phyloP scores from a whole-genome alignment of 805 yeast genomes.

The Kodamaea kakaduensis region DNA sequence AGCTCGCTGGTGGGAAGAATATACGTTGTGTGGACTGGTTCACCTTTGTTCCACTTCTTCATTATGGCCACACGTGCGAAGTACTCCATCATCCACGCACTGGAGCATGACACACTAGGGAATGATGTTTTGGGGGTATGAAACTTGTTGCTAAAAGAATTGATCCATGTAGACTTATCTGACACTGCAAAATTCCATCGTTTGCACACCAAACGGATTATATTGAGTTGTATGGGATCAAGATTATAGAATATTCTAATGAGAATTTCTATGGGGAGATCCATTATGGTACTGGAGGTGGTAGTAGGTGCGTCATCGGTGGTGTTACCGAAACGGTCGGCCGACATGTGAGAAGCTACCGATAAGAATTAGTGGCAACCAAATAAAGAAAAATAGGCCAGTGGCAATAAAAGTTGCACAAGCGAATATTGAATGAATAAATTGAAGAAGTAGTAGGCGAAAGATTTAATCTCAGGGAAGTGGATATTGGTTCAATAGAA shows the following conservation, averaged over 20 bases:
- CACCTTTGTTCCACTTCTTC: conserved; percentile 40
- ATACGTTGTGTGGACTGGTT: conserved; percentile 24
- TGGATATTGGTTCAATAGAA: no score
- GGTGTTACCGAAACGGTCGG: conserved; percentile 2
- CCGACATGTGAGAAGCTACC: no score
- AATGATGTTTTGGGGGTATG: conserved; percentile 31
- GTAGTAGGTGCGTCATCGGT: background rate
- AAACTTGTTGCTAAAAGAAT: conserved; percentile 39
- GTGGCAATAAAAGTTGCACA: no score
- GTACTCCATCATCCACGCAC: conserved; percentile 47
- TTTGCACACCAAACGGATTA: conserved; percentile 43
- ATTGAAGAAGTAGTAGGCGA: no score
- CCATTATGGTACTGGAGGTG: conserved; percentile 26
- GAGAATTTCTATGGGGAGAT: conserved; percentile 47
- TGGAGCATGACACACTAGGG: conserved; percentile 42
- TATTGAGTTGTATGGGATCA: conserved; percentile 42
- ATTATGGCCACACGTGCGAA: conserved; percentile 32
- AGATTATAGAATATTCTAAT: conserved; percentile 43
- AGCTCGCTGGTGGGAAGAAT: conserved; percentile 28
- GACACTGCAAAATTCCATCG: conserved; percentile 44
- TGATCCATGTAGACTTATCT: conserved; percentile 47
- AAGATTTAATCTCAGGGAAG: no score
- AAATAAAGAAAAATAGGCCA: no score
- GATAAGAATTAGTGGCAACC: no score
- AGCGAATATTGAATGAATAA: no score